Base-by-base conservation (phyloP, 768 basidiomycete species). In the Kwoniella sp. region DNA sequence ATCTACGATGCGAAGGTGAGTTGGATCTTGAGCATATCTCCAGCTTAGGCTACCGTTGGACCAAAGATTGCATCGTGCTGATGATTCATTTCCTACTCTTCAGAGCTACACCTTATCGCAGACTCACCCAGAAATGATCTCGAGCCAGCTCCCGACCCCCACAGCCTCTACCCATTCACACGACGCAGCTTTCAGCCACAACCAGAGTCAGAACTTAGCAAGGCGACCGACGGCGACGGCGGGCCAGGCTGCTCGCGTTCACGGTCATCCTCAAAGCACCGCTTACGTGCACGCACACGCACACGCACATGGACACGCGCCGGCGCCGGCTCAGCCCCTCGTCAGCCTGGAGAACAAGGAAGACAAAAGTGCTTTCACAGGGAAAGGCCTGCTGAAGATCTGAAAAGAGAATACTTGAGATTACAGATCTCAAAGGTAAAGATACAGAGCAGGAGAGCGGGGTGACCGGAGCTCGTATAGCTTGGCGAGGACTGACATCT, bases 1-100 rank as follows among this genome's bases (percentile, higher is more conserved):
- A 64, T 77, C 37, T 77, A 71, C 60, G 72, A 77, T 59, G 75
- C 75, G 30, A 74, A 69, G 63, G 75, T 77, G 53, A 44, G 74
- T 73, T 21, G 19, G n/a, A n/a, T n/a, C n/a, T n/a, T n/a, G n/a
- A n/a, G 2, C 15, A 9, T 44, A 21, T 52, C 22, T 19, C n/a
- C n/a, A n/a, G n/a, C n/a, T n/a, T n/a, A n/a, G n/a, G n/a, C n/a
- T n/a, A n/a, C n/a, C n/a, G n/a, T n/a, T n/a, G n/a, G n/a, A n/a
- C n/a, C n/a, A n/a, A n/a, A n/a, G n/a, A n/a, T n/a, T n/a, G n/a
- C n/a, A n/a, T n/a, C n/a, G n/a, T n/a, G n/a, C n/a, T n/a, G n/a
- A n/a, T 19, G 22, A 36, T 24, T 33, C 7, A 33, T 33, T 13
- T 13, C 33, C 33, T 7, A 15, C 26, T 50, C n/a, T 55, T 5